Evolutionary conservation across 345 rosid species (phyloP), one percentile per base, ranked within the genome.

Genomic region (Abelmoschus esculentus): DNA sequence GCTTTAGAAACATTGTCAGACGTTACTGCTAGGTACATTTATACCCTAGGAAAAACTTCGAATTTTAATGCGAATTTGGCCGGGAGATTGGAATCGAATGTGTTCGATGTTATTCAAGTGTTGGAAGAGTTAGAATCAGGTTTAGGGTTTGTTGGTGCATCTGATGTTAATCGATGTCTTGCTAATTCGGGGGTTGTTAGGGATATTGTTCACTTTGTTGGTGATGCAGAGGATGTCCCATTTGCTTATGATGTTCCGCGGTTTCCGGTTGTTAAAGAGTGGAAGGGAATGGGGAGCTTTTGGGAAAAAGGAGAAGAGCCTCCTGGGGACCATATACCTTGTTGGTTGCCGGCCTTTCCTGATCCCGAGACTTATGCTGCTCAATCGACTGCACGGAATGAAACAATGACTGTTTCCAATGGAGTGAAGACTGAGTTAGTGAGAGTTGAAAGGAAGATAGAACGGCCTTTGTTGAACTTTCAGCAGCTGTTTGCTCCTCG

Each of bases 301-400:
- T 69, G 58, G 49, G 83, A 69, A 73, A 78, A 76, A 74, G 91
- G 90, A 31, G 81, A 61, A 76, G 91, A 85, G 73, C 88, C 92
- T 81, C 90, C 88, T 44, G 78, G 53, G 55, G 86, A 85, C 57
- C 89, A 93, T 59, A 89, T 91, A 61, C 97, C 98, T 3, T 72
- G 66, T 75, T 93, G 98, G 97, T 77, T 93, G 77, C 95, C 91
- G 64, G 61, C 80, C 49, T 89, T 90, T 71, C 96, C 97, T 3
- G 83, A 76, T 77, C 80, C 88, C 3, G 72, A 79, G 49, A 70
- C 80, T 40, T 74, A 72, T 68, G 57, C 71, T 61, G 38, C 61
- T 74, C 81, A 12, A 28, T 69, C 73, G 61, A 76, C 74, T 49
- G 72, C 59, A 36, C 68, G 40, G 63, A 76, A 59, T 74, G 86